Conservation (phyloP, 345 rosid genomes). For the Dipteronia dyeriana region DNA sequence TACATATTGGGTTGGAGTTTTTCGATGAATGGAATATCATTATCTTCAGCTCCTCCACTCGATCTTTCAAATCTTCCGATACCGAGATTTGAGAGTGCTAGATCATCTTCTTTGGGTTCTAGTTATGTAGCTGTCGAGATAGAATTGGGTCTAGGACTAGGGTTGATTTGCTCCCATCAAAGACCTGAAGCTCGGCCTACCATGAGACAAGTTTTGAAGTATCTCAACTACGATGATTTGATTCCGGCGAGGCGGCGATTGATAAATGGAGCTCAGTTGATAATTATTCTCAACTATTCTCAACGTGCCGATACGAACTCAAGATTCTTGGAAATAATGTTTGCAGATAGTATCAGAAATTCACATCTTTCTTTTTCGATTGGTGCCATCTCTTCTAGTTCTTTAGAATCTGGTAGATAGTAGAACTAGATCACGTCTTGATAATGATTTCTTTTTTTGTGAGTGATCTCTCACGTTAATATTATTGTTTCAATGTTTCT, state of each 20-base stretch:
- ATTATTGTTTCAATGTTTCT: too few relatives aligned
- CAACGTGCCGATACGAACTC: constrained; percentile 20
- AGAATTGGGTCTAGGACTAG: constrained; percentile 47
- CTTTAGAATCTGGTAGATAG: constrained; percentile 47
- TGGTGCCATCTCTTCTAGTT: constrained; percentile 31
- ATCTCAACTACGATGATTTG: constrained; percentile 51
- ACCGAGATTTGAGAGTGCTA: constrained; percentile 26
- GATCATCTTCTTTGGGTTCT: constrained; percentile 29
- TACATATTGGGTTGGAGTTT: constrained; percentile 86
- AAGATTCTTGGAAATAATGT: constrained; percentile 25
- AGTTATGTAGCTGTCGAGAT: constrained; percentile 40
- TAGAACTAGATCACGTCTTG: background rate
- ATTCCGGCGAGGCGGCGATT: constrained; percentile 42
- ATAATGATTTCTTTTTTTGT: background rate
- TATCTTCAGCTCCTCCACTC: constrained; percentile 42
- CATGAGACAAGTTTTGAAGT: constrained; percentile 56
- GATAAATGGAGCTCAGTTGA: constrained; percentile 25
- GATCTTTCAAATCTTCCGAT: constrained; percentile 44
- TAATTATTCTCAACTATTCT: too few relatives aligned
- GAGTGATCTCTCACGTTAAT: background rate
- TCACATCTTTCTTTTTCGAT: constrained; percentile 33
- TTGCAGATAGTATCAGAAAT: constrained; percentile 23
- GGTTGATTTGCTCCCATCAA: constrained; percentile 57
- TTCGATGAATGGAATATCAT: constrained; percentile 39
- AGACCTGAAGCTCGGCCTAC: constrained; percentile 45